These are phyloP conservation scores for Tylopilus sp. DNA, from an alignment of 1,284 basidiomycete species.

Conservation along the genomic window DNA sequence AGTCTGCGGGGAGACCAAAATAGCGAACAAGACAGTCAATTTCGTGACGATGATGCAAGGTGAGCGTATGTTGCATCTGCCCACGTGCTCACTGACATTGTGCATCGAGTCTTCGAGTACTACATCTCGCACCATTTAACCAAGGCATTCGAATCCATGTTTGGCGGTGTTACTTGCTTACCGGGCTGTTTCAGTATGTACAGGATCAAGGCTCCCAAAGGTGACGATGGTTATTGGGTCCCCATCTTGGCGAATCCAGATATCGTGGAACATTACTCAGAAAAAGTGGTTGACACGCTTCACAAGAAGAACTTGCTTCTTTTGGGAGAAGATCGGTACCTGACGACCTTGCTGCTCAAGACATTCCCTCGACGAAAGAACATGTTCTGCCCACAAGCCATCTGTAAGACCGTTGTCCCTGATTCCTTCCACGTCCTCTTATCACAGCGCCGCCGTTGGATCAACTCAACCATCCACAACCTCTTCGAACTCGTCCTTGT, in stretches of 20 bases:
- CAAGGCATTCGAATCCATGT: slow-evolving; percentile 99
- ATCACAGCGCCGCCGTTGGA: slow-evolving; percentile 98
- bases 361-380: slow-evolving; percentile 99
- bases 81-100: slow-evolving; percentile 15
- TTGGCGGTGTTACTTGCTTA: slow-evolving; percentile 99
- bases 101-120: slow-evolving; percentile 90
- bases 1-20: slow-evolving; percentile 98
- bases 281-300: slow-evolving; percentile 97
- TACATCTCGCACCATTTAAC: slow-evolving; percentile 99
- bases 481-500: slow-evolving; percentile 94
- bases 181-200: slow-evolving; percentile 99
- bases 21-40: slow-evolving; percentile 97
- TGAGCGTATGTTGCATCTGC: slow-evolving; percentile 41
- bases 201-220: slow-evolving; percentile 97
- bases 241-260: slow-evolving; percentile 98
- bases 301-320: slow-evolving; percentile 99
- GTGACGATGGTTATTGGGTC: slow-evolving; percentile 95
- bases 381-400: slow-evolving; percentile 98
- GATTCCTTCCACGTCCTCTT: slow-evolving; percentile 95
- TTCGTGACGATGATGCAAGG: slow-evolving; percentile 99
- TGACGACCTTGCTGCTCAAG: slow-evolving; percentile 96
- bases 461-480: slow-evolving; percentile 99
- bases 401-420: slow-evolving; percentile 98
- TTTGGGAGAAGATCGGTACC: slow-evolving; percentile 98
- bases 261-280: slow-evolving; percentile 97